Percentiles rank a stretch among this genome's conserved stretches.
Evolutionary conservation across 495 filamentous ascomycete species (phyloP).

Genomic region (Trichocladium antarcticum): DNA sequence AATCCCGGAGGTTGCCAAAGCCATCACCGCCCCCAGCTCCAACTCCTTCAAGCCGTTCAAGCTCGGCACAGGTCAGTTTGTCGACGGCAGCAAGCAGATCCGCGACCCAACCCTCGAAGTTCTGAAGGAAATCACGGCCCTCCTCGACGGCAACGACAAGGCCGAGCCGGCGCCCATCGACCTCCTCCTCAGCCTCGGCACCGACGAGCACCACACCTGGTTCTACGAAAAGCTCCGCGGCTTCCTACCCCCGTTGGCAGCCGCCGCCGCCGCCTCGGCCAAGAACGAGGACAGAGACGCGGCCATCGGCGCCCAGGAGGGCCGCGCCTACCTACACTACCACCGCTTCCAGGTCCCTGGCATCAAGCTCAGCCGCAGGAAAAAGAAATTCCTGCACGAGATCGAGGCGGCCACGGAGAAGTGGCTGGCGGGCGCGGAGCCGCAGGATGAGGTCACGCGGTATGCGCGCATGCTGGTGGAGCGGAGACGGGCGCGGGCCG

Average conservation of each 20-base stretch:
- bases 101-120: slow-evolving; percentile 26
- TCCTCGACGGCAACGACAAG: slow-evolving; percentile 14
- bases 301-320: slow-evolving; percentile 13
- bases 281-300: background rate
- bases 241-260: background rate
- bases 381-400: slow-evolving; percentile 15
- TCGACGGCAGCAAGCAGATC: slow-evolving; percentile 28
- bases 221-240: slow-evolving; percentile 22
- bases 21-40: slow-evolving; percentile 23
- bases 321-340: slow-evolving; percentile 18
- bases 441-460: slow-evolving; percentile 7
- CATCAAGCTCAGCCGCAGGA: slow-evolving; percentile 18
- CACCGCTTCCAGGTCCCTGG: slow-evolving; percentile 21
- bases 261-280: background rate
- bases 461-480: slow-evolving; percentile 20
- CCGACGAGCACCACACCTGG: slow-evolving; percentile 27
- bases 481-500: slow-evolving; percentile 13
- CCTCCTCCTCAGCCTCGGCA: slow-evolving; percentile 21
- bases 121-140: slow-evolving; percentile 20
- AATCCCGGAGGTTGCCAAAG: slow-evolving; percentile 28
- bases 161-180: slow-evolving; percentile 19
- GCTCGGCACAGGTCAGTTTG: slow-evolving; percentile 24
- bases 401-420: slow-evolving; percentile 21
- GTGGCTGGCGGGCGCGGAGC: slow-evolving; percentile 14
- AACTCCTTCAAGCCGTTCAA: slow-evolving; percentile 27